Evolutionary conservation across 139 green algal genomes (phyloP), one percentile per base, ranked within the genome.

Genomic region (Nannochloris sp.): DNA sequence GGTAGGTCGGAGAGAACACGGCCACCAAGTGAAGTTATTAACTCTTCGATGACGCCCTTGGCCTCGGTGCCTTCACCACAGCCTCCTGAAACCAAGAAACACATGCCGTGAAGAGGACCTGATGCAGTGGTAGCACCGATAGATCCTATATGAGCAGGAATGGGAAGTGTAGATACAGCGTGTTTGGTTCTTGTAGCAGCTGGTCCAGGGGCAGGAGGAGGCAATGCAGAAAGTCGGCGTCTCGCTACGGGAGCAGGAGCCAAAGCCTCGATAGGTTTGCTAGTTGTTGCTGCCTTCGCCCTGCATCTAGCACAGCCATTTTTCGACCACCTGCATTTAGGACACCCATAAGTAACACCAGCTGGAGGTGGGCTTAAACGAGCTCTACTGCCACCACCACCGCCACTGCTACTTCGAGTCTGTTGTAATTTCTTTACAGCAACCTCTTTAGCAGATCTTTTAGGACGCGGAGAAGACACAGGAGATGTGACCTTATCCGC

Each of bases 351-450:
- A n/a, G n/a, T n/a, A n/a, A n/a, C n/a, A n/a, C n/a, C n/a, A n/a
- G n/a, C n/a, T n/a, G n/a, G n/a, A n/a, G n/a, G n/a, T n/a, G n/a
- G n/a, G n/a, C n/a, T n/a, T n/a, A n/a, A n/a, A n/a, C n/a, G n/a
- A n/a, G n/a, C n/a, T n/a, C 4, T 60, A 39, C 0, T 4, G 39
- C 2, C 62, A 54, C 29, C 70, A 76, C 33, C 60, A 56, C 25
- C 38, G 54, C 46, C 70, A 76, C 2, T 58, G 58, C 10, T 15
- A 42, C 14, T 13, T 6, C 2, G 54, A 48, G 8, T 54, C 32
- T n/a, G 54, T 64, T 57, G 61, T 64, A 76, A 38, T 76, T 76
- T 47, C 57, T 71, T 63, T 64, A 76, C 39, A 63, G 64, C 42
- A 76, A 39, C 25, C 63, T 62, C 4, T 47, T 51, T 19, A 19